Percentiles rank a stretch among this genome's conserved stretches.
Conservation (phyloP, 257 asterid genomes). For the Anisodus acutangulus region DNA sequence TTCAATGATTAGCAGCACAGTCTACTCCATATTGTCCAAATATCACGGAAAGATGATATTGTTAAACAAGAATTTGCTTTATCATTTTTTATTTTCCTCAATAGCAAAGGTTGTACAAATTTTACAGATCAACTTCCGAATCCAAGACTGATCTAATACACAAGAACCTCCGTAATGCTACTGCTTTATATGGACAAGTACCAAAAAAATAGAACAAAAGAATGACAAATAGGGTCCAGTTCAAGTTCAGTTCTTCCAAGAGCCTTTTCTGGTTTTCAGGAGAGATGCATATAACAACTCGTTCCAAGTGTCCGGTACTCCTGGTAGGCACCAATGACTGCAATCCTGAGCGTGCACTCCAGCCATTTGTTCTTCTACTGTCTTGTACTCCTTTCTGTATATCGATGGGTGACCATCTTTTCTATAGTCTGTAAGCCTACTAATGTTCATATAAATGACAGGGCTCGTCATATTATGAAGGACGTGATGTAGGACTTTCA, state of each 20-base stretch:
- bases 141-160: constrained; percentile 11
- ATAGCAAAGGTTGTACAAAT: not conserved
- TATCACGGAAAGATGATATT: not conserved
- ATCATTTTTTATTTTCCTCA: not conserved
- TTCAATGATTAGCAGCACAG: not conserved
- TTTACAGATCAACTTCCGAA: constrained; percentile 2
- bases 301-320: constrained; percentile 96
- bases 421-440: constrained; percentile 75
- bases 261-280: constrained; percentile 57
- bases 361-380: constrained; percentile 45
- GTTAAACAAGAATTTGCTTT: constrained; percentile 7
- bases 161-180: not conserved
- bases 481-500: constrained; percentile 69
- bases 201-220: not conserved
- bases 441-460: constrained; percentile 69
- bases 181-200: not conserved
- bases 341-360: constrained; percentile 75
- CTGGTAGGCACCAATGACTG: constrained; percentile 99
- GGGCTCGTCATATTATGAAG: constrained; percentile 67
- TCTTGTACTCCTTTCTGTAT: constrained; percentile 63
- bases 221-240: not conserved
- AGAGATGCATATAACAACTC: constrained; percentile 81
- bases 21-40: not conserved
- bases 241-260: constrained; percentile 44
- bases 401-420: constrained; percentile 91